Evolutionary conservation across 2,329 filamentous ascomycete genomes (phyloP), one percentile per base, ranked within the genome.

Genomic region (Balansia obtecta): DNA sequence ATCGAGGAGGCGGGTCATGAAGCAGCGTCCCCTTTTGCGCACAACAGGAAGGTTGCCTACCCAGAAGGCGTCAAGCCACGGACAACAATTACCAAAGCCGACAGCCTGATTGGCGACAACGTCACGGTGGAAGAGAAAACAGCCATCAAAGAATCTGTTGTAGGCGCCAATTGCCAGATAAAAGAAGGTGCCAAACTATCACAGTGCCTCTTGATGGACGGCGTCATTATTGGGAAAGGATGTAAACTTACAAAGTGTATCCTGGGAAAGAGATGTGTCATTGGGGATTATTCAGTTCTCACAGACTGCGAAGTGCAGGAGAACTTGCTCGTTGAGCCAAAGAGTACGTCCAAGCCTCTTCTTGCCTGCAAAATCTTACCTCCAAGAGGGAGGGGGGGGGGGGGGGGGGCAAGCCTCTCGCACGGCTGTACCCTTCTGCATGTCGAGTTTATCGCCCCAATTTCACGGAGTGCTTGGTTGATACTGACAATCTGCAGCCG

Each of bases 271-370:
- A 72, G 88, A 54, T 86, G 84, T 56, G 83, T 85, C 59, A 80
- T 98, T 57, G 90, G 91, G n/a, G 86, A 88, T 45, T 85, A 83
- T 9, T 83, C 76, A 6, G 77, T 82, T n/a, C 68, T 97, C 57
- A 89, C 84, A 49, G 87, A 95, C 53, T 96, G 90, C 60, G 89
- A 97, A 68, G 84, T 97, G 5, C 89, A 95, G 64, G 88, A 95
- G 65, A 91, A 91, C 62, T 74, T 91, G 9, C 76, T 95, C 1
- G 83, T 90, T 44, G 90, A 94, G 60, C 79, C 86, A n/a, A 85
- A 69, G 64, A 83, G 80, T 83, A 70, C 73, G 79, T 76, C 41
- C 38, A 18, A 41, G 15, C 30, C 32, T 44, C 40, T 18, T 12
- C 27, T 34, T 8, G 32, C 1, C 22, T 27, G 22, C 22, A 27